Evolutionary conservation across 345 rosid genomes (phyloP).

Genomic region (Boechera retrofracta): DNA sequence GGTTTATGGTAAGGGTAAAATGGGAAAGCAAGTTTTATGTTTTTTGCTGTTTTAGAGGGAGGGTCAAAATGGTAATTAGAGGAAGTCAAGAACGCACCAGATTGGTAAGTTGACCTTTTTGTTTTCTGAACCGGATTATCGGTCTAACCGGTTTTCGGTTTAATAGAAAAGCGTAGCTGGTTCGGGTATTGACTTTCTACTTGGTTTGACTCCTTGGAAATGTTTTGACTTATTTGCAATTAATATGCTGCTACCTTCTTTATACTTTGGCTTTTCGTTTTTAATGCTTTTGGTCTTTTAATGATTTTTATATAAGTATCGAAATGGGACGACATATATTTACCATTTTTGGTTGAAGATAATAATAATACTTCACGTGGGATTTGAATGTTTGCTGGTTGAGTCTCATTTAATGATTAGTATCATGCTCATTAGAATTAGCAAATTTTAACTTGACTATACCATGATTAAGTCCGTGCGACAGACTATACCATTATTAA

Average conservation of each 20-base stretch:
- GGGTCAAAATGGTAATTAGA: conserved; percentile 26
- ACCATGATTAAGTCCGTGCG: conserved; percentile 13
- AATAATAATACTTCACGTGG: neutral
- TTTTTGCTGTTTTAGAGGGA: neutral
- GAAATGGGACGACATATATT: neutral
- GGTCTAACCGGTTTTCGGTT: conserved; percentile 16
- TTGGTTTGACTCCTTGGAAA: conserved; percentile 35
- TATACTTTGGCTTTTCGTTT: conserved; percentile 1
- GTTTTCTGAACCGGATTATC: conserved; percentile 4
- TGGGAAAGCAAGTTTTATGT: neutral
- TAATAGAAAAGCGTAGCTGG: conserved; percentile 56
- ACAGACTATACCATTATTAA: conserved; percentile 3
- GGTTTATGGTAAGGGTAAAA: conserved; percentile 29
- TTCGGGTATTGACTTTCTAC: conserved; percentile 96
- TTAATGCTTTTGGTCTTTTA: conserved; percentile 1
- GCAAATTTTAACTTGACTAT: neutral
- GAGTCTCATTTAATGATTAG: conserved; percentile 8
- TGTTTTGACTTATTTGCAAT: conserved; percentile 26
- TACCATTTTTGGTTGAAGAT: neutral
- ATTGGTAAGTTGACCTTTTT: conserved; percentile 6
- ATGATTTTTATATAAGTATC: neutral
- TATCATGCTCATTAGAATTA: neutral
- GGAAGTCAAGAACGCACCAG: conserved; percentile 99
- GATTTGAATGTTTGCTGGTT: conserved; percentile 4
- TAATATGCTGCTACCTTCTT: conserved; percentile 27